Evolutionary conservation across 2,329 filamentous ascomycete genomes (phyloP).

Genomic region (Hysterium pulicare): DNA sequence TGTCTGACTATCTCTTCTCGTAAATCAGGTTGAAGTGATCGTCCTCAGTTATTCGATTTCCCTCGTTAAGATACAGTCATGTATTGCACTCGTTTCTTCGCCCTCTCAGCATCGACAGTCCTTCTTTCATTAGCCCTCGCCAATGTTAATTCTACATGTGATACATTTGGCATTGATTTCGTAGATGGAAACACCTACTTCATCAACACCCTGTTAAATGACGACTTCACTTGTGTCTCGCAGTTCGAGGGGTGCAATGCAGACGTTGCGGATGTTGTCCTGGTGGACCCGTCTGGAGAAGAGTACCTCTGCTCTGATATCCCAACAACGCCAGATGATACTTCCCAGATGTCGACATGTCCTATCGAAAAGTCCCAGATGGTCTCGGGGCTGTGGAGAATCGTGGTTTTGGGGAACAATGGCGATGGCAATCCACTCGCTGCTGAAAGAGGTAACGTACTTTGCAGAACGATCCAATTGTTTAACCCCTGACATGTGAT

Average conservation of each 20-base stretch:
- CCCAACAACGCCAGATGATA: constrained; percentile 38
- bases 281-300: constrained; percentile 40
- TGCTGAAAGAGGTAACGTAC: constrained; percentile 41
- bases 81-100: constrained; percentile 22
- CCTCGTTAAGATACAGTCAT: constrained; percentile 14
- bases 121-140: constrained; percentile 22
- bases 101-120: constrained; percentile 20
- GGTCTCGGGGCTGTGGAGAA: constrained; percentile 43
- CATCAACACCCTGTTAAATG: constrained; percentile 42
- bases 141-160: constrained; percentile 27
- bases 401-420: constrained; percentile 46
- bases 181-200: constrained; percentile 44
- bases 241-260: constrained; percentile 44
- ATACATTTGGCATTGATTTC: constrained; percentile 43
- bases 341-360: constrained; percentile 40
- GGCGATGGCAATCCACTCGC: constrained; percentile 43
- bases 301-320: constrained; percentile 43
- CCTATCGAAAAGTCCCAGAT: constrained; percentile 43
- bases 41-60: too few relatives aligned
- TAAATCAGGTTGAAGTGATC: too few relatives aligned
- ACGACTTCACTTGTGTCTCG: constrained; percentile 43
- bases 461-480: too few relatives aligned
- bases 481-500: too few relatives aligned
- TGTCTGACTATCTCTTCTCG: too few relatives aligned
- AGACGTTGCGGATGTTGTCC: constrained; percentile 40